phyloP scores from a whole-genome alignment of 352 stramenopile genomes.

The Globisporangium acanthophoron region DNA sequence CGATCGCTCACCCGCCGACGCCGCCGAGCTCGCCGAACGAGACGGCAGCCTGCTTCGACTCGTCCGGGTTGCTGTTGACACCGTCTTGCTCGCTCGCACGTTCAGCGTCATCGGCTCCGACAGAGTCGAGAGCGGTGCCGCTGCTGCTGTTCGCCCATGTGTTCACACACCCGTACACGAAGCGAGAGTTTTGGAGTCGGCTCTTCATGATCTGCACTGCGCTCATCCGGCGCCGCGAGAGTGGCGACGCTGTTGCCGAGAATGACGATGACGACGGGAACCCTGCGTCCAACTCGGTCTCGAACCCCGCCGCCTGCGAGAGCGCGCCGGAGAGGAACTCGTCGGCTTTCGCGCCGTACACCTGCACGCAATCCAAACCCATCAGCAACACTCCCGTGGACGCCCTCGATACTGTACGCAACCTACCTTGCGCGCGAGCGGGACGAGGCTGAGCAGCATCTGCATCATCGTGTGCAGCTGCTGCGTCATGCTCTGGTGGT shows the following conservation, averaged over 20 bases:
- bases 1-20: background rate
- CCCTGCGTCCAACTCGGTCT: constrained; percentile 5
- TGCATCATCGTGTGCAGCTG: constrained; percentile 72
- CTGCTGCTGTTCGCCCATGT: constrained; percentile 36
- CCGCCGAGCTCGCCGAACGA: background rate
- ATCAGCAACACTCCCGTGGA: background rate
- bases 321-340: constrained; percentile 55
- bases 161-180: constrained; percentile 47
- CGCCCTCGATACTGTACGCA: background rate
- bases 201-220: constrained; percentile 39
- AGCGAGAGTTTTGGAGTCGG: constrained; percentile 44
- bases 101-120: background rate
- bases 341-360: constrained; percentile 53
- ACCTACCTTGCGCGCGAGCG: constrained; percentile 45
- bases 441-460: constrained; percentile 67
- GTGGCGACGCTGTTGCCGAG: background rate
- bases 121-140: background rate
- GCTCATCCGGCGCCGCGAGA: constrained; percentile 15
- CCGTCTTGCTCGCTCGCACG: background rate
- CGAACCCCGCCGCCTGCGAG: constrained; percentile 33
- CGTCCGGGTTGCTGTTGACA: background rate
- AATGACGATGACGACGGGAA: background rate
- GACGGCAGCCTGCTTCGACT: background rate
- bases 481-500: constrained; percentile 63
- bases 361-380: constrained; percentile 12